Evolutionary conservation across 331 rosid genomes (phyloP).

Genomic region (Quercus lobata): DNA sequence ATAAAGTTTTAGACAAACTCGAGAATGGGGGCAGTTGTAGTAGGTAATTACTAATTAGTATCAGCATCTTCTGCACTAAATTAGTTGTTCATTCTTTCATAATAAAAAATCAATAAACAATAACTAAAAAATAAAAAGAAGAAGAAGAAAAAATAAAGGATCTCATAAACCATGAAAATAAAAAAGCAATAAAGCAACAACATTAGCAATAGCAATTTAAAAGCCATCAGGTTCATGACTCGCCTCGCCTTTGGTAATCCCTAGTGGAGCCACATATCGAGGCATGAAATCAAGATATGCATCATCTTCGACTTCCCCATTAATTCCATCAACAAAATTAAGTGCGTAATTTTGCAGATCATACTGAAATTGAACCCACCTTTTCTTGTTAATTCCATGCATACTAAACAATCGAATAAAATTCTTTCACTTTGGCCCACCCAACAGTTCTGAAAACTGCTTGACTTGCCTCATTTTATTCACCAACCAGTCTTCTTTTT

Average conservation of each 20-base stretch:
- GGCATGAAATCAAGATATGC: not conserved
- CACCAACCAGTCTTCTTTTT: constrained; percentile 19
- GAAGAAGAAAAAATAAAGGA: not conserved
- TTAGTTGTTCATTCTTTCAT: too few species aligned
- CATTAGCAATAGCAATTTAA: not conserved
- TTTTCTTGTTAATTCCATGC: constrained; percentile 16
- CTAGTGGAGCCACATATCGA: constrained; percentile 14
- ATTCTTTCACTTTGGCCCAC: constrained; percentile 46
- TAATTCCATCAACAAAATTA: constrained; percentile 45
- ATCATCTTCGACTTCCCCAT: not conserved
- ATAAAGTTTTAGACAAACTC: too few species aligned
- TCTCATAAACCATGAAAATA: not conserved
- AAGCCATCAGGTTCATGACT: not conserved
- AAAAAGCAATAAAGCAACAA: not conserved
- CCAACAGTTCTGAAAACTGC: constrained; percentile 23
- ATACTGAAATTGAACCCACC: constrained; percentile 28
- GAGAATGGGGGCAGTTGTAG: too few species aligned
- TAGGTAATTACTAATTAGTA: too few species aligned
- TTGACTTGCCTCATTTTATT: constrained; percentile 28
- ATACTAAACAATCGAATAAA: constrained; percentile 6
- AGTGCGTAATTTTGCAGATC: constrained; percentile 51
- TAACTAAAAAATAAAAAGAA: not conserved
- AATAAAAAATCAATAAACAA: too few species aligned
- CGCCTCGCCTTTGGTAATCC: not conserved
- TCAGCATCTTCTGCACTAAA: too few species aligned